These are phyloP conservation scores for Sporisorium sorghi DNA, from an alignment of 1,284 basidiomycete species.

Conservation along the genomic window DNA sequence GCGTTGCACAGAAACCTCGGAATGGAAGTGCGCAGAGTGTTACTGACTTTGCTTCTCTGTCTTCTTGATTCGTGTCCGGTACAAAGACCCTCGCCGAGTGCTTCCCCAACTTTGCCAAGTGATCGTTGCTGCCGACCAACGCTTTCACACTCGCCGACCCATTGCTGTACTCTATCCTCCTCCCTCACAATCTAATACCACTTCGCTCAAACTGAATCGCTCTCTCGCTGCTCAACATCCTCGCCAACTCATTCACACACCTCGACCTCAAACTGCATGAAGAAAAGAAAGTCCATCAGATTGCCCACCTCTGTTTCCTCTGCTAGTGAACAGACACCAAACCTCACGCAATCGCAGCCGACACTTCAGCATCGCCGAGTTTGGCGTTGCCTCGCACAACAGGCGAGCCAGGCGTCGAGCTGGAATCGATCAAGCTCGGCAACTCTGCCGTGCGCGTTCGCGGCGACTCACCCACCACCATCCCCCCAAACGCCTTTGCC, in stretches of 20 bases:
- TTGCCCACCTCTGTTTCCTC: background rate
- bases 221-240: too few relatives aligned
- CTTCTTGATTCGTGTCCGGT: background rate
- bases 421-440: constrained; percentile 37
- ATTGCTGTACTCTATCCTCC: background rate
- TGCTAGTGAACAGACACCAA: background rate
- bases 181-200: background rate
- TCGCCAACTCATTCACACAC: background rate
- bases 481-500: constrained; percentile 15
- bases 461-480: constrained; percentile 9
- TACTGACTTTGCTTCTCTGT: background rate
- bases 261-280: too few relatives aligned
- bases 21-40: background rate
- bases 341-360: constrained; percentile 29
- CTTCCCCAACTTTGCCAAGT: constrained; percentile 48
- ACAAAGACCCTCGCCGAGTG: constrained; percentile 47
- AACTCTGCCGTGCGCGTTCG: background rate
- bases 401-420: constrained; percentile 29
- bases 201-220: background rate
- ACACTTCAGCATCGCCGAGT: constrained; percentile 34
- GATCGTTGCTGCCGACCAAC: background rate
- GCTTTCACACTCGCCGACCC: background rate
- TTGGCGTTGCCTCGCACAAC: constrained; percentile 8
- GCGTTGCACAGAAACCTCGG: constrained; percentile 4
- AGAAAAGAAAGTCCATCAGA: constrained; percentile 4